Evolutionary conservation across 441 rosid genomes (phyloP), one percentile per base, ranked within the genome.

Genomic region (Manihot esculenta): DNA sequence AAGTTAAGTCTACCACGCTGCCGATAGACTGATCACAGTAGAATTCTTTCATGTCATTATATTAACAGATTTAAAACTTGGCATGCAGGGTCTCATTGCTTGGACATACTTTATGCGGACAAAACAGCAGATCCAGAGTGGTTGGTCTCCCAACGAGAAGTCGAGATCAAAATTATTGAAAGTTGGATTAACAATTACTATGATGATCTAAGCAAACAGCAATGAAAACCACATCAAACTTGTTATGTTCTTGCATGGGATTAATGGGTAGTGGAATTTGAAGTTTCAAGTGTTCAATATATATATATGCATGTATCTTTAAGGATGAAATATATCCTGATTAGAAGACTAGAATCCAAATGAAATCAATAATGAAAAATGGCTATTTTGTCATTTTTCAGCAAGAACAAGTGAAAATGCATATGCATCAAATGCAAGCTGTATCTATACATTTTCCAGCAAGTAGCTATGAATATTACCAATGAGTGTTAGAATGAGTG

Each of bases 31-130:
- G n/a, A n/a, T n/a, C n/a, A n/a, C n/a, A n/a, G n/a, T 30, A 30
- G 35, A 30, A 30, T 30, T 4, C 35, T 30, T 30, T 4, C 35
- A 30, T 30, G 35, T 30, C 4, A 30, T 2, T 30, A 30, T 30
- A 30, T 30, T 30, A 4, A 30, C 35, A 21, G 10, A 21, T 1
- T 20, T 9, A 53, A 53, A 53, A 53, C 27, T 41, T 62, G 44
- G 11, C n/a, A 14, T 62, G 48, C 54, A 71, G 76, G 97, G 56
- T 88, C 95, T 69, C 97, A 91, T 78, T 85, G 93, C 83, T 77
- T 83, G 84, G 89, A 91, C 51, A 65, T 91, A 49, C 30, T 13
- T 13, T 61, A 60, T 23, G 74, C 82, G 21, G 55, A 14, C 2
- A 60, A 62, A 66, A 76, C 12, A 5, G 76, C 11, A 3, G 97